Evolutionary conservation across 2,329 filamentous ascomycete genomes (phyloP).

Genomic region (Colletotrichum karsti): DNA sequence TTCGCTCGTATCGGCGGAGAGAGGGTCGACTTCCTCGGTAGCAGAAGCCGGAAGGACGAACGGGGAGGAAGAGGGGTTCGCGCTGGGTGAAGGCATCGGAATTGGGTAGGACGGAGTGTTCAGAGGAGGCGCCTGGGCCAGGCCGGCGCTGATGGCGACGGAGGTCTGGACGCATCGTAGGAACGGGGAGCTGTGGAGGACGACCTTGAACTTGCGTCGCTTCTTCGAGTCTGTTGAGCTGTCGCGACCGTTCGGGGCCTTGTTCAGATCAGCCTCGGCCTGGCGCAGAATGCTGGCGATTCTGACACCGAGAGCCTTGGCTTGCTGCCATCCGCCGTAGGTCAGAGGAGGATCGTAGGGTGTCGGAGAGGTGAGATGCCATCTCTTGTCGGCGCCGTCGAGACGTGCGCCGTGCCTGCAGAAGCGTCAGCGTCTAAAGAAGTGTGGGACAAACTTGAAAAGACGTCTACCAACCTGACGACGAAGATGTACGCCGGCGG

Average conservation of each 20-base stretch:
- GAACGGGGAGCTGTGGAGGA: constrained; percentile 94
- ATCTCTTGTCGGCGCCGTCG: constrained; percentile 92
- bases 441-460: background rate
- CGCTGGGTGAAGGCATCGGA: constrained; percentile 41
- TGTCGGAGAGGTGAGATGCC: constrained; percentile 91
- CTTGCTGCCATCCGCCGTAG: constrained; percentile 93
- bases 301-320: constrained; percentile 80
- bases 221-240: constrained; percentile 40
- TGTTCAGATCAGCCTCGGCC: constrained; percentile 53
- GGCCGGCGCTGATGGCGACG: constrained; percentile 85
- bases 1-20: constrained; percentile 25
- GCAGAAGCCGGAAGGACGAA: constrained; percentile 21
- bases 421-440: constrained; percentile 3
- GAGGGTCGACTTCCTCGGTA: constrained; percentile 9
- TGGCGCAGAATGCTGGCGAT: constrained; percentile 78
- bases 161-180: constrained; percentile 93
- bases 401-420: constrained; percentile 86
- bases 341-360: constrained; percentile 96
- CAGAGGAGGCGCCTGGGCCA: constrained; percentile 68
- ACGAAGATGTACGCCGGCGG: constrained; percentile 54
- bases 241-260: constrained; percentile 29
- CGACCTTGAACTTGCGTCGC: constrained; percentile 76
- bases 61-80: constrained; percentile 18
- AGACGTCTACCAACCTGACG: constrained; percentile 45
- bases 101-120: constrained; percentile 40